phyloP scores from a whole-genome alignment of 768 basidiomycete genomes.

The Rhizopogon vesiculosus region DNA sequence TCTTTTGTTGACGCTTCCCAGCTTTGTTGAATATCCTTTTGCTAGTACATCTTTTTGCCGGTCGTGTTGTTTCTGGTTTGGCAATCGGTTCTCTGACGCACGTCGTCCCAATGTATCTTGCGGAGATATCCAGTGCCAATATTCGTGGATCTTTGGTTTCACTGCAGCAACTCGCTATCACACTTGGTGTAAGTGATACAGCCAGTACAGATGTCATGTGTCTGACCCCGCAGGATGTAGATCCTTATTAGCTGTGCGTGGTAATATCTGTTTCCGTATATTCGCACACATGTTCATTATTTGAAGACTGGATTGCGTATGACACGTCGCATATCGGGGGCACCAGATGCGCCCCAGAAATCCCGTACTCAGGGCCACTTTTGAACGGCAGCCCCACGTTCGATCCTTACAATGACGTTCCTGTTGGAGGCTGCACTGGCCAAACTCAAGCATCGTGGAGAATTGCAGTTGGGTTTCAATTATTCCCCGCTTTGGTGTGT shows the following conservation, averaged over 20 bases:
- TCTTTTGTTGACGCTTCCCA: neutral
- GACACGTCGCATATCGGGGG: conserved; percentile 31
- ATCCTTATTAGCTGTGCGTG: conserved; percentile 27
- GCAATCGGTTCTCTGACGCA: conserved; percentile 1
- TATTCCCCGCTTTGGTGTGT: conserved; percentile 32
- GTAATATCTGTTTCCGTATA: neutral
- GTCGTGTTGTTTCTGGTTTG: conserved; percentile 1
- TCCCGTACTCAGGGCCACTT: conserved; percentile 25
- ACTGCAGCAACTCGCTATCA: conserved; percentile 4
- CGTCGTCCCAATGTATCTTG: conserved; percentile 3
- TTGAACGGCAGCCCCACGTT: conserved; percentile 27
- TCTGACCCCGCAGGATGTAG: conserved; percentile 7
- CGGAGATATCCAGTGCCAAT: conserved; percentile 2
- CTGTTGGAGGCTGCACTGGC: conserved; percentile 26
- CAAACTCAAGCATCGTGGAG: conserved; percentile 30
- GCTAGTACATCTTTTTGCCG: neutral
- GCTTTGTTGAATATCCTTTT: neutral
- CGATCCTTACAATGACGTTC: conserved; percentile 23
- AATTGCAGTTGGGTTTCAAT: conserved; percentile 32
- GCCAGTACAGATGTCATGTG: neutral
- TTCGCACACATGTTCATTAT: neutral
- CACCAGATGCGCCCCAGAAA: conserved; percentile 22
- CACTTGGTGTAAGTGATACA: conserved; percentile 1
- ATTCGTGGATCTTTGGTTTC: conserved; percentile 4
- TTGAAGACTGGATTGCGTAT: conserved; percentile 27